Conservation (phyloP, 1,139 yeast genomes). For the Zygosaccharomyces sapae region DNA sequence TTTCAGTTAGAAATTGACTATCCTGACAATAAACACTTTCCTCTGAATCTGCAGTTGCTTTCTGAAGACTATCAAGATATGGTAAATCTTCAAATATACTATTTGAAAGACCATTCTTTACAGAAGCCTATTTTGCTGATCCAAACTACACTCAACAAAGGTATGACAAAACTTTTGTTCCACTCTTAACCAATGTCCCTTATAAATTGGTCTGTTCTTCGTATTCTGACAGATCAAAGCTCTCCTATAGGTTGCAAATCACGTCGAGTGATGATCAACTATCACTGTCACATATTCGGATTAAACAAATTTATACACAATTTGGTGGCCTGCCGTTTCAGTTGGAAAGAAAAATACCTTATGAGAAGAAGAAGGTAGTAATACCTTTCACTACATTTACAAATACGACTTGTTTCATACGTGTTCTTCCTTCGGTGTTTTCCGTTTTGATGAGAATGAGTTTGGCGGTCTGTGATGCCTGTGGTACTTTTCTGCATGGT, state of each 20-base stretch:
- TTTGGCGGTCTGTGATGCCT: constrained; percentile 32
- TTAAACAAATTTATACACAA: constrained; percentile 15
- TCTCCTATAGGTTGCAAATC: constrained; percentile 14
- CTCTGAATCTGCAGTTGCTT: constrained; percentile 46
- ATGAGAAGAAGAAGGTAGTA: constrained; percentile 10
- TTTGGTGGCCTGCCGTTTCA: constrained; percentile 23
- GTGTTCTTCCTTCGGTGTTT: constrained; percentile 14
- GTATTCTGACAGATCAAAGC: constrained; percentile 5
- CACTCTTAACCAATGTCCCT: constrained; percentile 40
- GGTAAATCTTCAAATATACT: constrained; percentile 36
- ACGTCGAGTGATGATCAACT: neutral
- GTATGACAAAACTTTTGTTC: constrained; percentile 31
- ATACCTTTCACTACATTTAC: constrained; percentile 21
- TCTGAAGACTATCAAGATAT: constrained; percentile 28
- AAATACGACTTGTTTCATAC: constrained; percentile 21
- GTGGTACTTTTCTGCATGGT: constrained; percentile 17
- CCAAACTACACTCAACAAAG: constrained; percentile 37
- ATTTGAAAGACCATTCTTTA: constrained; percentile 34
- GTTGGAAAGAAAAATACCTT: constrained; percentile 16
- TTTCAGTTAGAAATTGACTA: constrained; percentile 38
- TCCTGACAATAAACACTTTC: constrained; percentile 24
- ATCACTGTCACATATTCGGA: neutral
- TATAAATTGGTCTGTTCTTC: constrained; percentile 39
- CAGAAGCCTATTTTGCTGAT: constrained; percentile 34
- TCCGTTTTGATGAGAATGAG: constrained; percentile 29